Conservation (phyloP, 2,329 filamentous ascomycete species). For the Shiraia bambusicola region DNA sequence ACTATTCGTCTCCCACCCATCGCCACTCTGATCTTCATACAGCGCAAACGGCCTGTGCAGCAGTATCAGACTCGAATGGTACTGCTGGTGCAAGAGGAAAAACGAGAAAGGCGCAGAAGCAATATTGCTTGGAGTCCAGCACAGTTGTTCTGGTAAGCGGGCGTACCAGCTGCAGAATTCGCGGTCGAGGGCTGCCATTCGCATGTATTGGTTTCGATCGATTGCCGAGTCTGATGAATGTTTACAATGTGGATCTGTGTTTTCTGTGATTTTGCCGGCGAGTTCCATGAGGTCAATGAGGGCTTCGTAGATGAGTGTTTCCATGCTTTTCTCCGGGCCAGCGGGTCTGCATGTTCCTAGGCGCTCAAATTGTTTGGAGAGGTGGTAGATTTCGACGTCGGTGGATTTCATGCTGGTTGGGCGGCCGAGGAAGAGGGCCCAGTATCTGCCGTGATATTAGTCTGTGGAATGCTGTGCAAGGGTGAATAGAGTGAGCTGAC, state of each 20-base stretch:
- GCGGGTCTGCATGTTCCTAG: slow-evolving; percentile 44
- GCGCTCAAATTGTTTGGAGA: slow-evolving; percentile 51
- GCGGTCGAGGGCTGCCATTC: slow-evolving; percentile 55
- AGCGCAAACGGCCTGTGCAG: slow-evolving; percentile 57
- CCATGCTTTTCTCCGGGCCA: slow-evolving; percentile 35
- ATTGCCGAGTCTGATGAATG: slow-evolving; percentile 32
- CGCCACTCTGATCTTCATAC: slow-evolving; percentile 48
- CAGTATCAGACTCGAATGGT: slow-evolving; percentile 56
- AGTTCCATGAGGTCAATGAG: slow-evolving; percentile 60
- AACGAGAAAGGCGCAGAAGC: slow-evolving; percentile 45
- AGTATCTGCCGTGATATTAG: slow-evolving; percentile 38
- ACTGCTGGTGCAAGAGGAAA: slow-evolving; percentile 59
- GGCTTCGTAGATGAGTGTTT: slow-evolving; percentile 53
- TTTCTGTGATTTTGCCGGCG: slow-evolving; percentile 55
- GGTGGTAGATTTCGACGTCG: slow-evolving; percentile 53
- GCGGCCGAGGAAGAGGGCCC: slow-evolving; percentile 57
- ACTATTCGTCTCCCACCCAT: slow-evolving; percentile 36
- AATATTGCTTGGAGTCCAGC: slow-evolving; percentile 42
- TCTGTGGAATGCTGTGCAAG: slow-evolving; percentile 6
- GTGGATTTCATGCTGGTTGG: slow-evolving; percentile 57
- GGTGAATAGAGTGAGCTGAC: slow-evolving; percentile 18
- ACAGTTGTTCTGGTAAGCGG: slow-evolving; percentile 50
- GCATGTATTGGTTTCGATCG: slow-evolving; percentile 53
- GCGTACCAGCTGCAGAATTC: slow-evolving; percentile 59
- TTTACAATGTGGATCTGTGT: slow-evolving; percentile 37